phyloP scores from a whole-genome alignment of 768 basidiomycete species.

The Leucocoprinus sp. region DNA sequence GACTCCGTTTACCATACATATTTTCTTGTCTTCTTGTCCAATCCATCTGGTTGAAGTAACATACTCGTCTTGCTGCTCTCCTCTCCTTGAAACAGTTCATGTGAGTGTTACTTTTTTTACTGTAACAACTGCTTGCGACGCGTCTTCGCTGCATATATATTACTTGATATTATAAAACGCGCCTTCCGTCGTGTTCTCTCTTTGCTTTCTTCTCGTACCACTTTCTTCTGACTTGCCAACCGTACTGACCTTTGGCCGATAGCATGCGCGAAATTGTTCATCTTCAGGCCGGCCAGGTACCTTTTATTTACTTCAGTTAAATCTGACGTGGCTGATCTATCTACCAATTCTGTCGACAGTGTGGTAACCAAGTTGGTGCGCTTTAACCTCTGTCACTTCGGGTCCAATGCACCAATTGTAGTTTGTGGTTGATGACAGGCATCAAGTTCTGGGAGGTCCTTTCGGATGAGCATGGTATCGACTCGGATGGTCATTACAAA shows the following conservation, averaged over 20 bases:
- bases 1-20: slow-evolving; percentile 29
- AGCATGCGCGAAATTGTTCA: slow-evolving; percentile 99
- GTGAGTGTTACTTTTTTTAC: slow-evolving; percentile 25
- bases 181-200: slow-evolving; percentile 29
- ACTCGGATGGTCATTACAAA: slow-evolving; percentile 86
- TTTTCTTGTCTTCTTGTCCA: slow-evolving; percentile 41
- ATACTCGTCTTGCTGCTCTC: slow-evolving; percentile 24
- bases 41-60: slow-evolving; percentile 35
- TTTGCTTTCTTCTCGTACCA: slow-evolving; percentile 41
- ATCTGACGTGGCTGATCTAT: slow-evolving; percentile 4
- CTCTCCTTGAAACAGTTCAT: slow-evolving; percentile 29
- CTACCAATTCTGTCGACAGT: slow-evolving; percentile 32
- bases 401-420: slow-evolving; percentile 15
- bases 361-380: slow-evolving; percentile 99
- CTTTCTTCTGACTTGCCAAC: slow-evolving; percentile 21
- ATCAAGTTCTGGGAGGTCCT: slow-evolving; percentile 98
- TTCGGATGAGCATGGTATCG: slow-evolving; percentile 97
- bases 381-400: slow-evolving; percentile 17
- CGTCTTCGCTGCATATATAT: slow-evolving; percentile 15
- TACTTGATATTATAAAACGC: slow-evolving; percentile 16
- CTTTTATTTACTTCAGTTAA: slow-evolving; percentile 24
- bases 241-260: slow-evolving; percentile 25
- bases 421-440: slow-evolving; percentile 38
- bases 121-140: slow-evolving; percentile 15
- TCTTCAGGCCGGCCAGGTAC: slow-evolving; percentile 96